Percentiles rank a stretch among this genome's conserved stretches.
phyloP scores from a whole-genome alignment of 208 protist species.

The Wallacemonas rigidus region DNA sequence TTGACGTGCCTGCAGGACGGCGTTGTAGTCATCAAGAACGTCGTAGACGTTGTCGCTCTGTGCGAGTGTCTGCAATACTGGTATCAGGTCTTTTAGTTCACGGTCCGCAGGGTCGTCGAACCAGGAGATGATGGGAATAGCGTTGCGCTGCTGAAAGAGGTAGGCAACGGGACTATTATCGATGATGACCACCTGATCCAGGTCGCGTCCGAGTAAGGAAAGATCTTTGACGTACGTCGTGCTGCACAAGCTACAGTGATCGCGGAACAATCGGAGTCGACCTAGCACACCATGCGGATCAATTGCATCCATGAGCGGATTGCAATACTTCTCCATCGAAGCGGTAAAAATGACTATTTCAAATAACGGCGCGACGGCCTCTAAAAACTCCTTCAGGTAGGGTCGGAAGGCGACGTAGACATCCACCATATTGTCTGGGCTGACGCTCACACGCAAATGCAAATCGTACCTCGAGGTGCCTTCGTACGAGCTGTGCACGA shows the following conservation, averaged over 20 bases:
- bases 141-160: conserved; percentile 89
- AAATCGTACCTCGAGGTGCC: conserved; percentile 61
- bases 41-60: conserved; percentile 73
- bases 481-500: conserved; percentile 87
- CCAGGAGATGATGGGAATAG: conserved; percentile 88
- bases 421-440: conserved; percentile 51
- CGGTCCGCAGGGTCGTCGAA: conserved; percentile 81
- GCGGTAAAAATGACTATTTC: conserved; percentile 91
- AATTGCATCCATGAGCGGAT: conserved; percentile 79
- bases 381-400: conserved; percentile 79
- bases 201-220: conserved; percentile 76
- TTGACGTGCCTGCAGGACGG: conserved; percentile 68
- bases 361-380: conserved; percentile 68
- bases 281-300: conserved; percentile 65
- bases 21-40: conserved; percentile 85
- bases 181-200: conserved; percentile 62
- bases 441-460: conserved; percentile 63
- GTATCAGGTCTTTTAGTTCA: conserved; percentile 73
- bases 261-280: conserved; percentile 67
- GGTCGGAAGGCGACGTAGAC: conserved; percentile 89
- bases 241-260: conserved; percentile 85
- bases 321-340: conserved; percentile 80
- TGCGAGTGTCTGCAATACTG: conserved; percentile 72
- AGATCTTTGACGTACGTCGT: conserved; percentile 89
- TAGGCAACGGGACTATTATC: conserved; percentile 93